Evolutionary conservation across 371 early-diverging fungal species (phyloP).

Genomic region (Apophysomyces trapeziformis): DNA sequence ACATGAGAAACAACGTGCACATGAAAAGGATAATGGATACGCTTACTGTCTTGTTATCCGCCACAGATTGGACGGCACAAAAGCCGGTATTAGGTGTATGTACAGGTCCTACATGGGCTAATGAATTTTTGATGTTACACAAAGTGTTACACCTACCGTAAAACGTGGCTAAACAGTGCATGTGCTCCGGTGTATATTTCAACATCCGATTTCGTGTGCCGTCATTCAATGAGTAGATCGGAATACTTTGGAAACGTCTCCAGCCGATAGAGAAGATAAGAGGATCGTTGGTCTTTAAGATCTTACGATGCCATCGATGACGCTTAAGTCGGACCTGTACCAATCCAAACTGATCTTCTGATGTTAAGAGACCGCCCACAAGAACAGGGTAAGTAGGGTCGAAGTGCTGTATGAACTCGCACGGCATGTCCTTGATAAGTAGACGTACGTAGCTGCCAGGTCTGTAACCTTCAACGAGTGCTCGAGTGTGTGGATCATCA

Average conservation of each 20-base stretch:
- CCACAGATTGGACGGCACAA: constrained; percentile 86
- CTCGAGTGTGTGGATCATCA: constrained; percentile 76
- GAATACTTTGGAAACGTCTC: constrained; percentile 97
- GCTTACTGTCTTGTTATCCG: constrained; percentile 68
- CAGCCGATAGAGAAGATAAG: constrained; percentile 98
- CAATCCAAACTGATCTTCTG: constrained; percentile 92
- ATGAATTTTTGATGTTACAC: constrained; percentile 21
- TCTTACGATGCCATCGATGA: constrained; percentile 97
- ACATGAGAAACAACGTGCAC: not conserved
- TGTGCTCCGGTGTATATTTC: constrained; percentile 99
- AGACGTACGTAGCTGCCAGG: constrained; percentile 95
- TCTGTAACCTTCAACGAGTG: constrained; percentile 82
- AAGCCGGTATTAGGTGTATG: constrained; percentile 97
- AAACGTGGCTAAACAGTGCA: constrained; percentile 97
- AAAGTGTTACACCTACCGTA: constrained; percentile 70
- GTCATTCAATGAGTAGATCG: constrained; percentile 93
- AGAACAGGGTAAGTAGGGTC: constrained; percentile 87
- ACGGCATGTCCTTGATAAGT: constrained; percentile 86
- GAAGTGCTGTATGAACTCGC: constrained; percentile 92
- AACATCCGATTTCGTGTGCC: constrained; percentile 96
- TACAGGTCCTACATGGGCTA: constrained; percentile 60
- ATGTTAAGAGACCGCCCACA: constrained; percentile 86
- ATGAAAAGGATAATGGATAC: not conserved
- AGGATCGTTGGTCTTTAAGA: constrained; percentile 98
- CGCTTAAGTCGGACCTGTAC: constrained; percentile 95